Evolutionary conservation across 1,284 basidiomycete species (phyloP), one percentile per base, ranked within the genome.

Genomic region (Termitomyces sp.): DNA sequence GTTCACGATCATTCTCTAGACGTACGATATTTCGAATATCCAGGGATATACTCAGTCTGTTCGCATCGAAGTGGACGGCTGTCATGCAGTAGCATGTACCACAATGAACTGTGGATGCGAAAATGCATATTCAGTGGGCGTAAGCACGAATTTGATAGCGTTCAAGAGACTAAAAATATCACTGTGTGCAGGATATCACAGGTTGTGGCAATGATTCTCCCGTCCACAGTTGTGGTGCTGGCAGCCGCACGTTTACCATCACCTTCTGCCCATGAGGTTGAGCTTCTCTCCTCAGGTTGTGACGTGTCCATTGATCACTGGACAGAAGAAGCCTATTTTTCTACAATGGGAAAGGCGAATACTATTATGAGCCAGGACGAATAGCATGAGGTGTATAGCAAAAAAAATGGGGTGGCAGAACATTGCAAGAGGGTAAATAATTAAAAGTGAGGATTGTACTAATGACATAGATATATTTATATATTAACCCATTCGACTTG

Each of bases 361-460:
- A 7, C 15, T 7, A 47, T 5, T 34, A 24, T 9, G 33, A 36
- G 4, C 8, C 31, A 26, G 17, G 21, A 30, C 34, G 24, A 24
- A 24, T 24, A 21, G 26, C 41, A 36, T 17, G 24, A 44, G 13
- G 13, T 44, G n/a, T 13, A 13, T 41, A 54, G 17, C 6, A 10
- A 49, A 12, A 44, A 50, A 50, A 40, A 36, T 33, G 21, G 15
- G 46, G 53, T 49, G 50, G 46, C 44, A 39, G 21, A 38, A 46
- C 19, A 24, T 52, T 52, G 50, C 42, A 50, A 49, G 42, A 52
- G 34, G 38, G 21, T 31, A 55, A 55, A 33, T 49, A 46, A 39
- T 60, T 58, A 59, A 58, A 58, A 52, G 3, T n/a, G 24, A 17
- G 21, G 34, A 28, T 34, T 46, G 28, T 33, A 44, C 38, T 52